Conservation (phyloP, 2,329 filamentous ascomycete genomes). For the Fusarium haematococcum region DNA sequence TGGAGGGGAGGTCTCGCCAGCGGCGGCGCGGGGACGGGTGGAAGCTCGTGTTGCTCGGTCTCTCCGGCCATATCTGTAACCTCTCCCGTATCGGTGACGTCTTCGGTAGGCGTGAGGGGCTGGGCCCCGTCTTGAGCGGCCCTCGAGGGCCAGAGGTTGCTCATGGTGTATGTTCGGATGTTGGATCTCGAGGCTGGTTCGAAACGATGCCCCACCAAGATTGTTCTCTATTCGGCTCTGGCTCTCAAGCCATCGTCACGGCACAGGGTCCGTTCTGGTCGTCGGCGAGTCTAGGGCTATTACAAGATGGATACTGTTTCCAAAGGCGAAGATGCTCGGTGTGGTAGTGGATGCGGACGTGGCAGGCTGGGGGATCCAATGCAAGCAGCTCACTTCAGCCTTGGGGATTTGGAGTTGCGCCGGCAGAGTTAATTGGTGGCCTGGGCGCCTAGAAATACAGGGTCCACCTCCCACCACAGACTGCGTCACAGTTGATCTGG, state of each 20-base stretch:
- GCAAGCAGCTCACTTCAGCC: slow-evolving; percentile 21
- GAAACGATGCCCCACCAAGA: slow-evolving; percentile 40
- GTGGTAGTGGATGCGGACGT: slow-evolving; percentile 23
- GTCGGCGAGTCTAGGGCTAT: not conserved
- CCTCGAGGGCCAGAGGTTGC: slow-evolving; percentile 57
- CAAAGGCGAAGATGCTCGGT: slow-evolving; percentile 10
- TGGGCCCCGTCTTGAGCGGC: slow-evolving; percentile 49
- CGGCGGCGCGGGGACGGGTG: slow-evolving; percentile 48
- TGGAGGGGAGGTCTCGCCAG: slow-evolving; percentile 43
- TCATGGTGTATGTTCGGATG: slow-evolving; percentile 53
- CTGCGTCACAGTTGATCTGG: slow-evolving; percentile 13
- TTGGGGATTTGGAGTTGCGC: slow-evolving; percentile 26
- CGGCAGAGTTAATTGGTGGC: slow-evolving; percentile 40
- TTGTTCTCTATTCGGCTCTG: slow-evolving; percentile 23
- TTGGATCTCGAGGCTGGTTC: slow-evolving; percentile 33
- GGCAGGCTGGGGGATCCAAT: slow-evolving; percentile 20
- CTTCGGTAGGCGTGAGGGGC: slow-evolving; percentile 46
- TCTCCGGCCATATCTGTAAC: slow-evolving; percentile 48
- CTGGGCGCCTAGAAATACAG: slow-evolving; percentile 21
- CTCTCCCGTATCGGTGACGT: slow-evolving; percentile 58
- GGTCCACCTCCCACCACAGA: slow-evolving; percentile 7
- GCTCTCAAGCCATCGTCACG: slow-evolving; percentile 31
- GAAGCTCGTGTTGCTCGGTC: slow-evolving; percentile 52
- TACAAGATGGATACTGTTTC: not conserved
- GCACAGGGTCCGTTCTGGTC: slow-evolving; percentile 5